Percentiles rank a stretch among this genome's conserved stretches.
Evolutionary conservation across 2,329 filamentous ascomycete genomes (phyloP).

Genomic region (Juglanconis sp.): DNA sequence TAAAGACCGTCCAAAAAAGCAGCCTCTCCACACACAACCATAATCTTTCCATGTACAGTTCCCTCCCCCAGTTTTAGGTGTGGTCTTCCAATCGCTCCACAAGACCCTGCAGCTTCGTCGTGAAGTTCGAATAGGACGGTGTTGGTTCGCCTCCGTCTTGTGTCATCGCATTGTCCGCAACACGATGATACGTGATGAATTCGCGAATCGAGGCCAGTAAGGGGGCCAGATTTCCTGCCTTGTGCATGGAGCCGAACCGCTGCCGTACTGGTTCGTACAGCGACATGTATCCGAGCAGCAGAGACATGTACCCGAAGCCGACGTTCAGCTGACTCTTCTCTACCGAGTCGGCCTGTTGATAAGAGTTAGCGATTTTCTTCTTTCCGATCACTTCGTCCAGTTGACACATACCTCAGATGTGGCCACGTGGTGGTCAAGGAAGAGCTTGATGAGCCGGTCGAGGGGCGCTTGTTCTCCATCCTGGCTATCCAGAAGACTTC

Average conservation of each 20-base stretch:
- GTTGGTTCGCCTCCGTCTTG: constrained; percentile 27
- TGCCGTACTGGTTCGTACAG: constrained; percentile 47
- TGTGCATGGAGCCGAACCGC: constrained; percentile 40
- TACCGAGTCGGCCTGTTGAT: constrained; percentile 60
- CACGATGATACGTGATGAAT: constrained; percentile 50
- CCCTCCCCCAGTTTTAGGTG: background rate
- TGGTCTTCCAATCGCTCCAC: constrained; percentile 35
- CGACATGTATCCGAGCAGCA: constrained; percentile 79
- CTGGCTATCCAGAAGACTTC: constrained; percentile 39
- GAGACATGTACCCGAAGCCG: constrained; percentile 79
- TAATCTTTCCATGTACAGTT: background rate
- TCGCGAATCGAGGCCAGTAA: constrained; percentile 52
- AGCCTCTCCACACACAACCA: background rate
- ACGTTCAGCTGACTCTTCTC: constrained; percentile 79
- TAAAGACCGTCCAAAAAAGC: background rate
- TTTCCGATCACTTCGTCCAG: background rate
- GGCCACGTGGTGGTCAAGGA: constrained; percentile 63
- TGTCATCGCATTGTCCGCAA: constrained; percentile 40
- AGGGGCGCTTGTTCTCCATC: constrained; percentile 43
- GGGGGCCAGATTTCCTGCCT: constrained; percentile 41
- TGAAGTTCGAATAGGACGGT: constrained; percentile 30
- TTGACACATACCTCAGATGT: constrained; percentile 61
- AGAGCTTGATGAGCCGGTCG: constrained; percentile 60
- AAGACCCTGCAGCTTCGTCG: constrained; percentile 37
- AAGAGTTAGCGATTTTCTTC: constrained; percentile 21